Evolutionary conservation across 768 basidiomycete genomes (phyloP).

Genomic region (Kwoniella heveanensis): DNA sequence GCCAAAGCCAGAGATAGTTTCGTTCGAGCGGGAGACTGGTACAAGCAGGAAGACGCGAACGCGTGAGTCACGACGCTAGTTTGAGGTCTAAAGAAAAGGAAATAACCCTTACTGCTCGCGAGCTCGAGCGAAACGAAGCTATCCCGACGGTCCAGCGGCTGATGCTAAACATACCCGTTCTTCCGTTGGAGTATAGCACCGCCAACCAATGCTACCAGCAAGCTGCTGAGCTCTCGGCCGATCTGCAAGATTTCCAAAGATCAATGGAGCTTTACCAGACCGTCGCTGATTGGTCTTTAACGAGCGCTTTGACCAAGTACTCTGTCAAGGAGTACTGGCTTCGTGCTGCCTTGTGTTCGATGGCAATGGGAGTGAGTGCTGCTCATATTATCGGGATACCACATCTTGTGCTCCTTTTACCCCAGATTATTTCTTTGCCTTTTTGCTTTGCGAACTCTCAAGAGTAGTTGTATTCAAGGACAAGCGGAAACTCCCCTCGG

Average conservation of each 20-base stretch:
- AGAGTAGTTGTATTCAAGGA: no score
- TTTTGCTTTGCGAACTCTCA: no score
- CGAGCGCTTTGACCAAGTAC: conserved; percentile 88
- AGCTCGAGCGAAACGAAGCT: no score
- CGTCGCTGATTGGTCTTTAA: conserved; percentile 80
- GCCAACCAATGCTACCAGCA: conserved; percentile 95
- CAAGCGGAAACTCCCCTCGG: no score
- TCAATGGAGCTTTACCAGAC: conserved; percentile 88
- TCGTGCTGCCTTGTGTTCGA: conserved; percentile 77
- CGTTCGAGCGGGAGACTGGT: conserved; percentile 92
- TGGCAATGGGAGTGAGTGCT: conserved; percentile 84
- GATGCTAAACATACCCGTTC: background rate
- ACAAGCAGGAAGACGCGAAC: conserved; percentile 92
- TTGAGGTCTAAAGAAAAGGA: no score
- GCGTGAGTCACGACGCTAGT: conserved; percentile 71
- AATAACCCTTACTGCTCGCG: no score
- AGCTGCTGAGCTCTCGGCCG: conserved; percentile 91
- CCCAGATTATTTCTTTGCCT: no score
- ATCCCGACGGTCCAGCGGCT: no score
- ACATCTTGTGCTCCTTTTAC: no score
- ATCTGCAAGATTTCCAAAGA: conserved; percentile 77
- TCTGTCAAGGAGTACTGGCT: conserved; percentile 99
- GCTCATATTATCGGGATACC: no score
- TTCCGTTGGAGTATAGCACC: conserved; percentile 63
- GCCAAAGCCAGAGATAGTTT: conserved; percentile 87